phyloP scores from a whole-genome alignment of 441 rosid species.

The Aquilaria agallochum region DNA sequence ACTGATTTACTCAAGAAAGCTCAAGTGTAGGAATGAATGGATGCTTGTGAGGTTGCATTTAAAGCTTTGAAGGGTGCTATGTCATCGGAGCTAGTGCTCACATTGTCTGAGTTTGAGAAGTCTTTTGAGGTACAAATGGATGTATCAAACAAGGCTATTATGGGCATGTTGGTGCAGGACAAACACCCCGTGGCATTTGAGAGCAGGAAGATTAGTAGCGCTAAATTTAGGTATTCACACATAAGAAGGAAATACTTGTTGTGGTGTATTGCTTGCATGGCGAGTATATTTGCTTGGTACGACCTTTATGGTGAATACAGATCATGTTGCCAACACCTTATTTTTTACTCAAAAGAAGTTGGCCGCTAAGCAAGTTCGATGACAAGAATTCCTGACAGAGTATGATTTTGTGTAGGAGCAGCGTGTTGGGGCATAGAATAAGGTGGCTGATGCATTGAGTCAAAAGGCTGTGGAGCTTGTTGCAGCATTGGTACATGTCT shows the following conservation, averaged over 20 bases:
- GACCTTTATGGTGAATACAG: background rate
- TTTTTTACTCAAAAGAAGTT: background rate
- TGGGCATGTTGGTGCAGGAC: no score
- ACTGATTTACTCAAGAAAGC: no score
- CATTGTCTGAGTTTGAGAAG: background rate
- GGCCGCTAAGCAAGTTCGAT: background rate
- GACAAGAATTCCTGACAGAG: no score
- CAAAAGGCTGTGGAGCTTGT: background rate
- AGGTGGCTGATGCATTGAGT: background rate
- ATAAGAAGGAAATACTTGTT: background rate
- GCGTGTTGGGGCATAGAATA: no score
- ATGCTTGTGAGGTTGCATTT: background rate
- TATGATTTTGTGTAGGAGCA: no score
- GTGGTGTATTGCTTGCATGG: background rate
- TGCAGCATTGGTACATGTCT: background rate
- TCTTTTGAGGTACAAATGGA: background rate
- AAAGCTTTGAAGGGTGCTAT: background rate
- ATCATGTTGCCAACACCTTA: background rate
- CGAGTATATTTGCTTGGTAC: background rate
- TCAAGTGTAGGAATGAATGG: background rate
- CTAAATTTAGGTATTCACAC: background rate
- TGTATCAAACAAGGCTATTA: no score
- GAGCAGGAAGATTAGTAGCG: background rate
- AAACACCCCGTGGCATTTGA: background rate
- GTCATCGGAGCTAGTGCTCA: background rate